phyloP scores from a whole-genome alignment of 139 green algal genomes.

The Picochlorum sp. region DNA sequence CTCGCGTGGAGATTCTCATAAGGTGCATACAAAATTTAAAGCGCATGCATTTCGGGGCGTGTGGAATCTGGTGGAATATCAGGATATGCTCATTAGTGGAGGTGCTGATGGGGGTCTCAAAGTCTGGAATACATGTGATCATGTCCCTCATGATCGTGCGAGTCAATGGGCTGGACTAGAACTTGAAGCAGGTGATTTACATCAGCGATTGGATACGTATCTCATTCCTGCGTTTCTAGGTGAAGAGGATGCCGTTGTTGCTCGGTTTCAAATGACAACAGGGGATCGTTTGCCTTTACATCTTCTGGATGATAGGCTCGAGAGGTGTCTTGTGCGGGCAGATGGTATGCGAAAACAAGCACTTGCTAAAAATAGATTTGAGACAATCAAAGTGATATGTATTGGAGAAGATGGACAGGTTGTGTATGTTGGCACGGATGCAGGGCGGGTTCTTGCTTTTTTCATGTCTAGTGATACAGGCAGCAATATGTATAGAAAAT shows the following conservation, averaged over 20 bases:
- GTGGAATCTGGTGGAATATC: conserved; percentile 13
- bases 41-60: conserved; percentile 29
- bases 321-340: background rate
- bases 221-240: background rate
- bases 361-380: background rate
- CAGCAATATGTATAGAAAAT: background rate
- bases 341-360: background rate
- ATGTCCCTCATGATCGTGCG: background rate
- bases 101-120: conserved; percentile 36
- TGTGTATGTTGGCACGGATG: background rate
- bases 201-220: too few relatives aligned
- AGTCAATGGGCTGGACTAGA: too few relatives aligned
- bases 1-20: background rate
- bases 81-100: conserved; percentile 19
- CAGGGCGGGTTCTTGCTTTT: background rate
- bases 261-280: too few relatives aligned
- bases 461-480: background rate
- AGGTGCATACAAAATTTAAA: conserved; percentile 13
- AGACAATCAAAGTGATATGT: background rate
- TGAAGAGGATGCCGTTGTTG: background rate
- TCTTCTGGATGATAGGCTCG: background rate
- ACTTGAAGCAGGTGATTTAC: too few relatives aligned
- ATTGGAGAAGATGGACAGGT: background rate
- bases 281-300: too few relatives aligned
- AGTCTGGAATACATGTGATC: conserved; percentile 28